Evolutionary conservation across 2,329 filamentous ascomycete species (phyloP), one percentile per base, ranked within the genome.

Genomic region (Pseudocercospora ulei): DNA sequence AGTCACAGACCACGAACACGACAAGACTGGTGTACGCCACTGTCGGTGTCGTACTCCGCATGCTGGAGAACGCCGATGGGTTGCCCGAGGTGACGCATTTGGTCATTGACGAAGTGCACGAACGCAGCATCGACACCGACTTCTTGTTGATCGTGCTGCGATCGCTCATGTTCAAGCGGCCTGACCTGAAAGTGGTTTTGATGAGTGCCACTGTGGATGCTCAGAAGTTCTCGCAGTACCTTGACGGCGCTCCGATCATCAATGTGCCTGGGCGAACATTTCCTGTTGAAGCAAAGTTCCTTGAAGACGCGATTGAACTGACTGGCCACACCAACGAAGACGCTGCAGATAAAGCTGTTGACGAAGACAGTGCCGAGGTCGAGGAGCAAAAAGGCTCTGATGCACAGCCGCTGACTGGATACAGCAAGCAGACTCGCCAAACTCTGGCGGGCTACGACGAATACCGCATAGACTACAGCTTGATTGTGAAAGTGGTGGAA

Each of bases 181-280:
- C 79, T 44, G 82, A 93, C 48, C 68, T 98, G 35, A 96, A 93
- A 62, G 81, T 98, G 12, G 73, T 98, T 23, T 72, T 98, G 31
- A 98, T 98, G 90, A 96, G 88, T 50, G 90, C 90, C 7, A 98
- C 90, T 0, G 85, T 98, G 5, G 85, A 98, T 60, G 85, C 90
- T 0, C 79, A 88, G 43, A 78, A 80, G 9, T 95, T 98, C 58
- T 95, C 90, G 0, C 75, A 76, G 7, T 98, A 96, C 56, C 72
- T 98, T 1, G 78, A 80, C 39, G 77, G 78, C 3, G 88, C 88
- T 1, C 88, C 88, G 0, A 77, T 96, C 25, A 68, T 98, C 38
- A 86, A 82, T 43, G 85, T 98, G 8, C 90, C 90, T 2, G 90
- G 90, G 0, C 76, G 90, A 30, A 96, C 88, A 0, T 98, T 92